A percentile compares a stretch with the other conserved stretches of the same genome.
Conservation (phyloP, 2,329 filamentous ascomycete species). For the Tolypocladium ophioglossoides region DNA sequence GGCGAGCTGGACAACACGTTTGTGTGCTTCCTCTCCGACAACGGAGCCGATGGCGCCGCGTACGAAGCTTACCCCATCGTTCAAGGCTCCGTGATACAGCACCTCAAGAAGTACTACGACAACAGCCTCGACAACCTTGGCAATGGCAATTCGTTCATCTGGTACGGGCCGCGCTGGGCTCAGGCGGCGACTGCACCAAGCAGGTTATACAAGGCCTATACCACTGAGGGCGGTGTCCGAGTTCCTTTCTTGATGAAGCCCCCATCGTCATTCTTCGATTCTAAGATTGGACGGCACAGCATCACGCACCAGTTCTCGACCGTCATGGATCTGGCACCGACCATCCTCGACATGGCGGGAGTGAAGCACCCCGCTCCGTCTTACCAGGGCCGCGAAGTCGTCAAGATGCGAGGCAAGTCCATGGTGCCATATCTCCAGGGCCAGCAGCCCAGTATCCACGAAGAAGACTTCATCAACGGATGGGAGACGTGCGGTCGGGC, state of each 20-base stretch:
- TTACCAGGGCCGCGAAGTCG: conserved; percentile 33
- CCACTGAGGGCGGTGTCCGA: conserved; percentile 38
- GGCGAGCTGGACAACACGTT: conserved; percentile 55
- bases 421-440: conserved; percentile 4
- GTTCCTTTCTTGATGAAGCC: conserved; percentile 34
- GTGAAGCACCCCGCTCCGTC: conserved; percentile 22
- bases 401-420: conserved; percentile 34
- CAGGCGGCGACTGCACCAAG: conserved; percentile 26
- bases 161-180: conserved; percentile 49
- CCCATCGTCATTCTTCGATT: conserved; percentile 8
- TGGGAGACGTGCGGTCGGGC: conserved; percentile 23
- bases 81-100: conserved; percentile 38
- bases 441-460: conserved; percentile 27
- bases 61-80: conserved; percentile 50
- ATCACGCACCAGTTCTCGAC: conserved; percentile 36
- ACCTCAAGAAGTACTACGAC: conserved; percentile 45
- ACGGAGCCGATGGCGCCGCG: conserved; percentile 48
- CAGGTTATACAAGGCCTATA: conserved; percentile 25
- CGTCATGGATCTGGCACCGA: conserved; percentile 34
- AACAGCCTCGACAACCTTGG: conserved; percentile 41
- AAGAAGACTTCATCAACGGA: conserved; percentile 12
- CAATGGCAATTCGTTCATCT: conserved; percentile 45
- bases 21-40: conserved; percentile 53
- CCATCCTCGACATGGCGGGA: conserved; percentile 32
- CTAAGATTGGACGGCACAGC: neutral